Percentiles rank a stretch among this genome's conserved stretches.
Conservation (phyloP, 345 rosid genomes). For the Eutrema heterophyllum region DNA sequence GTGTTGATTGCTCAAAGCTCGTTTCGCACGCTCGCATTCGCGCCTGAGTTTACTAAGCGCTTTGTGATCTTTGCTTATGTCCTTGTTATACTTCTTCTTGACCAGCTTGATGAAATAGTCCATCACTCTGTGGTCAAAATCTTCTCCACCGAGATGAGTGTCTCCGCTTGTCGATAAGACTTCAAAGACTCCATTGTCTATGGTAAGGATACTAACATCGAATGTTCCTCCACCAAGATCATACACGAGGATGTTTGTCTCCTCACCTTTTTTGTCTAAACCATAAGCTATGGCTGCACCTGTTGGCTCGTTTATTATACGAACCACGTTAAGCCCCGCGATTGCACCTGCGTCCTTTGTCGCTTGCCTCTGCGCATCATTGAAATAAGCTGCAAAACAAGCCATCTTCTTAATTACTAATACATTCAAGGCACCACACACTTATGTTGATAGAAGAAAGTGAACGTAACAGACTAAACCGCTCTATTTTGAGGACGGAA, state of each 20-base stretch:
- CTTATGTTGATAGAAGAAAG: not conserved
- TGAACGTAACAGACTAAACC: too few relatives aligned
- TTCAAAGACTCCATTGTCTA: conserved; percentile 49
- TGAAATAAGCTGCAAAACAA: conserved; percentile 34
- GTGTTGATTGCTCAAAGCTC: conserved; percentile 50
- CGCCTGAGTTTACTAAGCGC: conserved; percentile 50
- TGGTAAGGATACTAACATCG: conserved; percentile 48
- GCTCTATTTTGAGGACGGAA: not conserved
- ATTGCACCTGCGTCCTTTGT: conserved; percentile 51
- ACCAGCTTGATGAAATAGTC: conserved; percentile 48
- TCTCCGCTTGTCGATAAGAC: conserved; percentile 51
- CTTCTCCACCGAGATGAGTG: conserved; percentile 55
- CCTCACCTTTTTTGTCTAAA: conserved; percentile 42
- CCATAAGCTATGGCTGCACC: conserved; percentile 62
- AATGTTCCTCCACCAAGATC: conserved; percentile 62
- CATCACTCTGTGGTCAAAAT: conserved; percentile 52
- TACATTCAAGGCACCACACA: not conserved
- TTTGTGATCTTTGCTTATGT: conserved; percentile 42
- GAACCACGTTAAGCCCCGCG: conserved; percentile 43
- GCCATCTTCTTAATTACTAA: not conserved
- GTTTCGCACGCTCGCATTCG: conserved; percentile 52
- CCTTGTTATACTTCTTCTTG: conserved; percentile 43
- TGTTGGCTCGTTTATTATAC: conserved; percentile 58
- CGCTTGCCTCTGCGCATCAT: conserved; percentile 51
- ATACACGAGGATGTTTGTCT: conserved; percentile 41